These are phyloP conservation scores for Hyphopichia burtonii DNA, from an alignment of 1,139 yeast species.

Conservation along the genomic window DNA sequence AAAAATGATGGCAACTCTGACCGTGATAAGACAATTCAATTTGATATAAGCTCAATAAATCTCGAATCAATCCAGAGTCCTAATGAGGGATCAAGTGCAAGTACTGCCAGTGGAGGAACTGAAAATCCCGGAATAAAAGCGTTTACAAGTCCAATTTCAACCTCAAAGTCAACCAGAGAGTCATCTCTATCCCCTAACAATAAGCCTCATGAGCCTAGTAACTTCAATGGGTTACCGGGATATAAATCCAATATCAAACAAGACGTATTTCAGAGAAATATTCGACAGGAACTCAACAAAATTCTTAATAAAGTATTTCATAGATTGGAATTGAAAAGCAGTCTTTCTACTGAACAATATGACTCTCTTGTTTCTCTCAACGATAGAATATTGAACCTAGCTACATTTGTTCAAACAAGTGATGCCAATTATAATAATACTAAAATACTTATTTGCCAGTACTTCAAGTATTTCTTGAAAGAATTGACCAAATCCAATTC, in stretches of 20 bases:
- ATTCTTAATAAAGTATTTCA: slow-evolving; percentile 35
- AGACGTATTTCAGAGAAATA: slow-evolving; percentile 21
- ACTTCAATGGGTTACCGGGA: background rate
- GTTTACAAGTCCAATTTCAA: slow-evolving; percentile 12
- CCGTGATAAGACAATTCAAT: slow-evolving; percentile 22
- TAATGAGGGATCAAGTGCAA: background rate
- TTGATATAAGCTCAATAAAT: slow-evolving; percentile 37
- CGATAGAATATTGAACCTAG: slow-evolving; percentile 25
- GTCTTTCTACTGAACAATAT: slow-evolving; percentile 35
- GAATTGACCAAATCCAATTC: slow-evolving; percentile 28
- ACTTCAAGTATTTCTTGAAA: slow-evolving; percentile 39
- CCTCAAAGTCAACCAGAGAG: slow-evolving; percentile 15
- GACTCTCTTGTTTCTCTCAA: slow-evolving; percentile 35
- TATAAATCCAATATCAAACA: slow-evolving; percentile 15
- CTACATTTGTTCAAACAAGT: slow-evolving; percentile 22
- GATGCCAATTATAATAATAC: slow-evolving; percentile 16
- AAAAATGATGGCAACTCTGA: slow-evolving; percentile 9
- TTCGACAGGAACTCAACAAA: slow-evolving; percentile 30
- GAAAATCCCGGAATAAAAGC: background rate
- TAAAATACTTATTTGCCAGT: slow-evolving; percentile 38
- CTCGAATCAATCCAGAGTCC: slow-evolving; percentile 1
- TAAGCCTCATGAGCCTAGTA: background rate
- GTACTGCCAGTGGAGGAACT: background rate
- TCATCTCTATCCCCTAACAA: slow-evolving; percentile 13
- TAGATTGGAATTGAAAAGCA: slow-evolving; percentile 33